Conservation (phyloP, 169 alveolate species). For the Eimeria sp. region DNA sequence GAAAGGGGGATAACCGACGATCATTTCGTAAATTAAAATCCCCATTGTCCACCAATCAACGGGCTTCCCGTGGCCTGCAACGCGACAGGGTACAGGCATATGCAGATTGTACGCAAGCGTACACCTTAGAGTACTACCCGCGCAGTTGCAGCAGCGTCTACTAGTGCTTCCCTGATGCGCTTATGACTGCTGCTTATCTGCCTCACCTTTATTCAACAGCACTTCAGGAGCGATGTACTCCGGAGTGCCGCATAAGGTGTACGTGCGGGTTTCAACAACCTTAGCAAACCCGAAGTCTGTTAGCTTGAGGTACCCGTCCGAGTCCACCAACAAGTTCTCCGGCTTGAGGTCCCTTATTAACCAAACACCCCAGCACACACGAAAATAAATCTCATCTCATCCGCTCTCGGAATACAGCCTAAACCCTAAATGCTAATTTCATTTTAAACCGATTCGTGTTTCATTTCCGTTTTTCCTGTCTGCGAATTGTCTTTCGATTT, state of each 20-base stretch:
- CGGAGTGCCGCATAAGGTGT: constrained; percentile 99
- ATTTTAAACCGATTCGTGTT: too few species aligned
- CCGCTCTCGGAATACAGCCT: too few species aligned
- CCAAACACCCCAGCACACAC: background rate
- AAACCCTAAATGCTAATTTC: too few species aligned
- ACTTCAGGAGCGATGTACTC: constrained; percentile 99
- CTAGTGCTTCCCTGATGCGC: too few species aligned
- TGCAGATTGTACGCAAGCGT: background rate
- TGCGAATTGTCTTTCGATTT: too few species aligned
- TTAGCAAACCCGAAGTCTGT: constrained; percentile 99
- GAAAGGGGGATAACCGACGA: constrained; percentile 97
- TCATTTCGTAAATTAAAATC: constrained; percentile 82
- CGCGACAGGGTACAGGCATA: background rate
- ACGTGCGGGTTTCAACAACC: constrained; percentile 98
- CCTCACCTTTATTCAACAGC: constrained; percentile 93
- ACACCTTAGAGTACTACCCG: background rate
- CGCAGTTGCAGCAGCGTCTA: background rate
- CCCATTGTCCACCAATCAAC: constrained; percentile 99
- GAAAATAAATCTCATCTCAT: too few species aligned
- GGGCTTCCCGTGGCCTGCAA: constrained; percentile 96
- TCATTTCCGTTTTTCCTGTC: too few species aligned
- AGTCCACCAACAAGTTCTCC: constrained; percentile 97
- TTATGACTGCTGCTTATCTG: too few species aligned
- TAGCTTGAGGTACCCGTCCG: constrained; percentile 98
- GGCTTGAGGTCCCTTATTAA: constrained; percentile 96